Percentiles rank a stretch among this genome's conserved stretches.
phyloP scores from a whole-genome alignment of 768 basidiomycete genomes.

The Cystobasidium tubakii region DNA sequence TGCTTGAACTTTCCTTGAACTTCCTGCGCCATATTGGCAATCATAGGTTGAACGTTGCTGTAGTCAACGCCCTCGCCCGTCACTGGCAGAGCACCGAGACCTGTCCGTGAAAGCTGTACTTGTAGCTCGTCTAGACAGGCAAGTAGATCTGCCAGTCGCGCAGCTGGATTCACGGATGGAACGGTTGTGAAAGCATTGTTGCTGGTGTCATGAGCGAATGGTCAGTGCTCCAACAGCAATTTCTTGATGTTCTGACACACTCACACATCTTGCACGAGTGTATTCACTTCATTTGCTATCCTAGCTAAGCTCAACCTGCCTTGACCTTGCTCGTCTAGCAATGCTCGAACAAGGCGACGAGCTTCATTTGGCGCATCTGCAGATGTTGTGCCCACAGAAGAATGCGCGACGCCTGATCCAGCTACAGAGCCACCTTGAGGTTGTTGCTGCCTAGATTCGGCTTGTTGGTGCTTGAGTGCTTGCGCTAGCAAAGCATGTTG shows the following conservation, averaged over 20 bases:
- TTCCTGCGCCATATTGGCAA: neutral
- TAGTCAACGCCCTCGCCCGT: neutral
- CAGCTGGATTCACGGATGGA: neutral
- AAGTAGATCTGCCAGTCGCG: conserved; percentile 17
- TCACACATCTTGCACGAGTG: conserved; percentile 17
- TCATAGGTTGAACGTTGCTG: conserved; percentile 2
- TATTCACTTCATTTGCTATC: conserved; percentile 20
- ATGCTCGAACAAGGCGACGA: neutral
- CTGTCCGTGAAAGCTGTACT: conserved; percentile 16
- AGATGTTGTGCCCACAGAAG: neutral
- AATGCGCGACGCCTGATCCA: neutral
- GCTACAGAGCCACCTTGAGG: neutral
- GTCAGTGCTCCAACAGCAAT: too few relatives aligned
- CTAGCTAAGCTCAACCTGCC: conserved; percentile 30
- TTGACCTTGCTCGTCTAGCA: conserved; percentile 23
- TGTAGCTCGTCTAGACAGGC: conserved; percentile 22
- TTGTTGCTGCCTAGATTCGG: neutral
- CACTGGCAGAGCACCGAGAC: conserved; percentile 11
- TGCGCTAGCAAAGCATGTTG: neutral
- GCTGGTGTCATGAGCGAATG: conserved; percentile 5
- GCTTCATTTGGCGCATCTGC: conserved; percentile 28
- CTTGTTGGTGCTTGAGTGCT: conserved; percentile 1
- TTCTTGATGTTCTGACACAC: too few relatives aligned
- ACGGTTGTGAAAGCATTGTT: conserved; percentile 21
- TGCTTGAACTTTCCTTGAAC: conserved; percentile 22